Base-by-base conservation (phyloP, 2,329 filamentous ascomycete genomes). In the Tolypocladium tundrense region DNA sequence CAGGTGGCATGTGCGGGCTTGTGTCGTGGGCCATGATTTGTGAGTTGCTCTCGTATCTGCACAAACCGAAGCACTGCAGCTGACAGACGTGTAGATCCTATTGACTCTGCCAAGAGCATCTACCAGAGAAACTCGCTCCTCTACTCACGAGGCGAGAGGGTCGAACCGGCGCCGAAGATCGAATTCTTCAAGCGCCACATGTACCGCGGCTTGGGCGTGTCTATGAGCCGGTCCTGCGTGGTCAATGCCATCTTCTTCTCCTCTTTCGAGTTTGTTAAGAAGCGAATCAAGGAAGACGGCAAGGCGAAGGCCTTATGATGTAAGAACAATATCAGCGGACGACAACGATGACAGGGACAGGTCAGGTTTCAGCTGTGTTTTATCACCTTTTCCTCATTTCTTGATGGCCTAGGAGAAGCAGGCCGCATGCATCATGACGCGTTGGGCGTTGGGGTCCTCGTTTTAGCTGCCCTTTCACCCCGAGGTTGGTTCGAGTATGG, bases 181-280 rank as follows among this genome's bases (percentile, higher is more conserved):
- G 80, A 88, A 60, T 92, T 91, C 72, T 88, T 91, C 73, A 84
- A 88, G 66, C 79, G 79, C 57, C 83, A 87, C 61, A 91, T 91
- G 84, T 95, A 94, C 73, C 85, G 89, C 65, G 90, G 90, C 37
- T 79, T 95, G 3, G 88, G 86, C 27, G 90, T 94, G 33, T 92
- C 88, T 42, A 92, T 94, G 85, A 82, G 84, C 63, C 85, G 90
- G 58, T 92, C 89, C 14, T 91, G 88, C 66, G 79, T 90, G 56
- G 86, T 94, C 64, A 95, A 95, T 70, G 89, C 90, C 63, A 88
- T 95, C 66, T 95, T 95, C 79, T 95, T 95, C 75, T 91, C 88
- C 50, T 88, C 86, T 43, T 95, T 94, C 69, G 90, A 95, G 73
- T 86, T 90, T 66, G 81, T 90, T 66, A 94, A 94, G 75, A 87